A percentile compares a stretch with the other conserved stretches of the same genome.
phyloP scores from a whole-genome alignment of 768 basidiomycete genomes.

The Ephemerocybe angulata region DNA sequence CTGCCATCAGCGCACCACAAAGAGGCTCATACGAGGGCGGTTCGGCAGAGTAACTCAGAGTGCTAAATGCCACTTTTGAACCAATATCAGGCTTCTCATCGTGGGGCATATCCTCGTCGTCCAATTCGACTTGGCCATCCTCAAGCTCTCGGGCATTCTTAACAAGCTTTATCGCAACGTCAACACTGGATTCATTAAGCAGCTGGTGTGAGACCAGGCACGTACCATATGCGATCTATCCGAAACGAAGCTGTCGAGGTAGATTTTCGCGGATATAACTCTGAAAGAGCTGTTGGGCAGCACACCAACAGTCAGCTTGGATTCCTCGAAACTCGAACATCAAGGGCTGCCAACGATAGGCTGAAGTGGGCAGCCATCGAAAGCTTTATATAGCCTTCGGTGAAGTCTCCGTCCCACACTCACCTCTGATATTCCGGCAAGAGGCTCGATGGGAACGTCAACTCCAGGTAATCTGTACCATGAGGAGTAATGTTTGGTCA shows the following conservation, averaged over 20 bases:
- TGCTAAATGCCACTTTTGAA: not conserved
- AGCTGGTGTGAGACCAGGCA: too few species aligned
- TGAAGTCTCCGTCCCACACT: constrained; percentile 1
- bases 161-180: constrained; percentile 2
- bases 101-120: not conserved
- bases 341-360: not conserved
- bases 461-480: constrained; percentile 40
- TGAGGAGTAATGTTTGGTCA: not conserved
- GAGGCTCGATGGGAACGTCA: constrained; percentile 40
- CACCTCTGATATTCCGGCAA: constrained; percentile 44
- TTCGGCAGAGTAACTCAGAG: constrained; percentile 33
- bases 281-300: constrained; percentile 53
- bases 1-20: constrained; percentile 39
- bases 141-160: not conserved
- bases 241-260: constrained; percentile 62
- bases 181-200: too few species aligned
- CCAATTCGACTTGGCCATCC: not conserved
- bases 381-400: not conserved
- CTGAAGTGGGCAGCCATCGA: not conserved
- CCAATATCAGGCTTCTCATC: not conserved
- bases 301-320: too few species aligned
- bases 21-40: constrained; percentile 51
- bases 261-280: constrained; percentile 49
- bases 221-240: constrained; percentile 76
- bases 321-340: too few species aligned